Base-by-base conservation (phyloP, 352 stramenopile genomes). In the Phytophthora sp. region DNA sequence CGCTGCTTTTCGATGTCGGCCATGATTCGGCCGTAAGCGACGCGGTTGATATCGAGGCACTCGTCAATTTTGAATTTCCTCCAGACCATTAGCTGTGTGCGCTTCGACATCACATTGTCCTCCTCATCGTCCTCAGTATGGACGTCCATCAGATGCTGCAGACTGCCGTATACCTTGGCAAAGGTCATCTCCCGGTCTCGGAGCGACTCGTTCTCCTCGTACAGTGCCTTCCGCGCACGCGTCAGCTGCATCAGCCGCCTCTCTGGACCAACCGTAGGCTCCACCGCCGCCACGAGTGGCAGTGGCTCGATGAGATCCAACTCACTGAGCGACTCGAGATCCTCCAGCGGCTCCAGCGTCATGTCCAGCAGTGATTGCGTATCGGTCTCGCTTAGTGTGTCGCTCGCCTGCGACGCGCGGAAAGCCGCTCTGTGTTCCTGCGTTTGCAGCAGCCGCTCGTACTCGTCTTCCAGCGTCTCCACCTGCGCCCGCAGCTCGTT, bases 201-300 rank as follows among this genome's bases (percentile, higher is more conserved):
- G 24, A 84, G 64, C n/a, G 56, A 66, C 41, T 82, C 73, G 41
- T 84, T 84, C 60, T 84, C 76, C 49, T 66, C 69, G 39, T 82
- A 80, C 39, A 84, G 49, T 20, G 45, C 57, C 47, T 79, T 78
- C 11, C 74, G 68, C 23, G 71, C 68, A 27, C 65, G 71, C 39
- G 73, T 57, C 23, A 84, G 71, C 45, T 77, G 50, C 41, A 74
- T 44, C 42, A 80, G 56, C 6, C 54, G 60, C 49, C 63, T 70
- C 31, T 71, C 66, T 12, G 38, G 60, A 53, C 58, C 55, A 24
- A 30, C 44, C 46, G 52, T 23, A 41, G 61, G 21, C 18, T 75
- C 38, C 36, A 53, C 27, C 45, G 16, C 31, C 53, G 47, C 13
- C 44, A 39, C 51, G 16, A 71, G 18, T 12, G 53, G 56, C 20